A percentile compares a stretch with the other conserved stretches of the same genome.
phyloP scores from a whole-genome alignment of 2,329 filamentous ascomycete species.

The Fusarium sp. region DNA sequence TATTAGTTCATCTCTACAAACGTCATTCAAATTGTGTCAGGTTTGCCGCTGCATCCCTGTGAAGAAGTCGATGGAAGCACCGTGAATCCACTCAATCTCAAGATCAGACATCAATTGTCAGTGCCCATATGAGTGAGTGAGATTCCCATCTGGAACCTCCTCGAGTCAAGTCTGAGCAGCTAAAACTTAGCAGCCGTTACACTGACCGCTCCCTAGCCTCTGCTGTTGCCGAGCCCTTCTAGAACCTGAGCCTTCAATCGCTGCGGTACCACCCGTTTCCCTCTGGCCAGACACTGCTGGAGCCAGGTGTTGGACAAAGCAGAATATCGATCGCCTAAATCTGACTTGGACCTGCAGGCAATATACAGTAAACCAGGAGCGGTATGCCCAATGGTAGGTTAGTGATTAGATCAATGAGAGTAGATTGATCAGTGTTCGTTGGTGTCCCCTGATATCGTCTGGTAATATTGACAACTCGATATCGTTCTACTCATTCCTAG shows the following conservation, averaged over 20 bases:
- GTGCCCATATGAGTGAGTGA: constrained; percentile 4
- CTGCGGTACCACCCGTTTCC: constrained; percentile 68
- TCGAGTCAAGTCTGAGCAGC: constrained; percentile 1
- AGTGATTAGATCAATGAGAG: constrained; percentile 2
- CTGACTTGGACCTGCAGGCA: constrained; percentile 59
- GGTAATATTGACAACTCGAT: background rate
- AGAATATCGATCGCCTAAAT: constrained; percentile 63
- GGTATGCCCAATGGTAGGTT: constrained; percentile 63
- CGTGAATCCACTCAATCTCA: background rate
- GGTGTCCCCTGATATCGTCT: background rate
- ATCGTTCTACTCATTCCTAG: background rate
- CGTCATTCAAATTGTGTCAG: constrained; percentile 18
- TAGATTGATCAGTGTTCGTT: background rate
- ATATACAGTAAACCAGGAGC: constrained; percentile 54
- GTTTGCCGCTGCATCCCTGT: background rate
- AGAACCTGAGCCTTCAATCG: constrained; percentile 70
- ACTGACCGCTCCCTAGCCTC: constrained; percentile 67
- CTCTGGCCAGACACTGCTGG: constrained; percentile 72
- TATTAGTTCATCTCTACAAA: constrained; percentile 14
- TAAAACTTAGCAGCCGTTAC: constrained; percentile 53
- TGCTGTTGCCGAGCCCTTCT: constrained; percentile 73
- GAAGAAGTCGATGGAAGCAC: constrained; percentile 22
- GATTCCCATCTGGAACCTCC: constrained; percentile 3
- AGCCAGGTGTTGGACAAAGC: constrained; percentile 70
- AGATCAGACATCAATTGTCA: background rate